Percentiles rank a stretch among this genome's conserved stretches.
Conservation (phyloP, 352 stramenopile species). For the Bremia lactucae region DNA sequence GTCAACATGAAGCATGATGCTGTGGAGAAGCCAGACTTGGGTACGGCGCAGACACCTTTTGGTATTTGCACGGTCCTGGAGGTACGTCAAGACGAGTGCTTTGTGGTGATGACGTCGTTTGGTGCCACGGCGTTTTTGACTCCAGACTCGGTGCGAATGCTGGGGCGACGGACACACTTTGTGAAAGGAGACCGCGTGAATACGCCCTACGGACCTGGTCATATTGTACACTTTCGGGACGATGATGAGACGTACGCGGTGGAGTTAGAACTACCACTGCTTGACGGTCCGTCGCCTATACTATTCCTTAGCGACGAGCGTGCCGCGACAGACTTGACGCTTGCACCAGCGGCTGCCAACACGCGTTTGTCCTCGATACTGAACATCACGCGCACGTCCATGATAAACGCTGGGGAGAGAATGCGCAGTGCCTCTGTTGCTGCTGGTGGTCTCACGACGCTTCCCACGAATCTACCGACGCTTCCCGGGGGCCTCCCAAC, state of each 20-base stretch:
- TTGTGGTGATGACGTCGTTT: constrained; percentile 39
- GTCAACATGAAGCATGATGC: constrained; percentile 17
- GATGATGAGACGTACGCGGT: constrained; percentile 50
- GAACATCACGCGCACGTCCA: constrained; percentile 56
- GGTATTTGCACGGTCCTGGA: constrained; percentile 37
- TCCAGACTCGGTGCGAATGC: constrained; percentile 32
- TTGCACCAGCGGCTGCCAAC: constrained; percentile 21
- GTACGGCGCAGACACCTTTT: constrained; percentile 40
- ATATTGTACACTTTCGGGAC: constrained; percentile 38
- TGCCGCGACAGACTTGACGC: constrained; percentile 30
- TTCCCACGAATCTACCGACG: constrained; percentile 20
- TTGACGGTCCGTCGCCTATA: constrained; percentile 18
- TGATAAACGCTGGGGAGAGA: constrained; percentile 50
- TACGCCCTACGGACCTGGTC: constrained; percentile 38
- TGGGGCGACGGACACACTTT: constrained; percentile 44
- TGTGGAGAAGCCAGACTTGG: constrained; percentile 15
- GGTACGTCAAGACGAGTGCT: constrained; percentile 40
- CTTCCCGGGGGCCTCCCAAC: constrained; percentile 41
- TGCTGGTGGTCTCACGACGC: constrained; percentile 34
- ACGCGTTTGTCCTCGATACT: constrained; percentile 67
- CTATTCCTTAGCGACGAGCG: constrained; percentile 39
- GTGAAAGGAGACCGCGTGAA: constrained; percentile 36
- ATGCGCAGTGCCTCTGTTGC: constrained; percentile 50
- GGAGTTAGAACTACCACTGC: constrained; percentile 25
- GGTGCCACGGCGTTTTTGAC: constrained; percentile 42